phyloP scores from a whole-genome alignment of 2,329 filamentous ascomycete species.

The Pseudogymnoascus verrucosus region DNA sequence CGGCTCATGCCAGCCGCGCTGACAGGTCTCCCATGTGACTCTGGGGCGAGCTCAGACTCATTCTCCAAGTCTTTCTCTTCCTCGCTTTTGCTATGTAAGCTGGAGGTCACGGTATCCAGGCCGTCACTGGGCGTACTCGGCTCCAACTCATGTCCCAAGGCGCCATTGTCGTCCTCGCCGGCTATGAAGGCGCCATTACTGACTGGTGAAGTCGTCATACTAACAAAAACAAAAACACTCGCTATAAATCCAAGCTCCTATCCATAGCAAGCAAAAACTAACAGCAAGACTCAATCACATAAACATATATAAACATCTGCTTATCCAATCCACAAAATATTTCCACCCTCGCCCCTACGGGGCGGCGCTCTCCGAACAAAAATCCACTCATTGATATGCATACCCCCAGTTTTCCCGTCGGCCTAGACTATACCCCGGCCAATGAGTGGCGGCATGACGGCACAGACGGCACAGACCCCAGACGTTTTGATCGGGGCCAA shows the following conservation, averaged over 20 bases:
- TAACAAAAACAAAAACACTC: neutral
- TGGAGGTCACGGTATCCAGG: neutral
- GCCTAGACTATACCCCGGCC: neutral
- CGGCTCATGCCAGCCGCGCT: neutral
- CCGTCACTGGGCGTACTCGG: neutral
- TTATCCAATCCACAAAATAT: neutral
- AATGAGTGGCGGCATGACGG: constrained; percentile 1
- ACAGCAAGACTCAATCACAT: neutral
- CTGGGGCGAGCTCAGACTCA: neutral
- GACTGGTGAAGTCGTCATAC: neutral
- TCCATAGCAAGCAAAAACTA: neutral
- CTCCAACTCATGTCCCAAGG: neutral
- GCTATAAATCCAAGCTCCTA: neutral
- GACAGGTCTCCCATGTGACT: neutral
- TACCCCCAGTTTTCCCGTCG: neutral
- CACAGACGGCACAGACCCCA: neutral
- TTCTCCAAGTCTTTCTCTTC: neutral
- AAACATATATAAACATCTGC: neutral
- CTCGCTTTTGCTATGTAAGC: neutral
- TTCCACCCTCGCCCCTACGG: neutral
- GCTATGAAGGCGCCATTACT: neutral
- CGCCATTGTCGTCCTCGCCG: neutral
- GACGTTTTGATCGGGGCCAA: neutral
- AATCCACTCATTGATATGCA: neutral
- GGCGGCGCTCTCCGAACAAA: neutral